Evolutionary conservation across 495 filamentous ascomycete genomes (phyloP).

Genomic region (Neurospora discreta): DNA sequence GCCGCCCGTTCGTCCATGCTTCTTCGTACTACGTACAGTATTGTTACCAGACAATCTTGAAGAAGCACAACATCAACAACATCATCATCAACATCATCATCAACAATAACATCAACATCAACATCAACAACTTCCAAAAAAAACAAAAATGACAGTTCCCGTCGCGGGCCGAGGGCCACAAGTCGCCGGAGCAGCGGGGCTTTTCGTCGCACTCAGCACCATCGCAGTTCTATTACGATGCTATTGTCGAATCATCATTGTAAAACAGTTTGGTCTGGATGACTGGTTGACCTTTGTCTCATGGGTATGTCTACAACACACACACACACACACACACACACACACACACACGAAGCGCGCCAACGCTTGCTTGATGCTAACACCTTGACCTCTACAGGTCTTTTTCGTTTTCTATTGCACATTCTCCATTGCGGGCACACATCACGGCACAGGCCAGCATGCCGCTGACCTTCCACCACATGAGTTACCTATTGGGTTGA

Average conservation of each 20-base stretch:
- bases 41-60: too few species aligned
- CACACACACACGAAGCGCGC: too few species aligned
- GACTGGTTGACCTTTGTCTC: not conserved
- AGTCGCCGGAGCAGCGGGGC: not conserved
- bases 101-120: too few species aligned
- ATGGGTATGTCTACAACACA: not conserved
- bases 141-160: not conserved
- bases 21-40: too few species aligned
- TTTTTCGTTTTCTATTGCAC: not conserved
- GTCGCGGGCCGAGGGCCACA: not conserved
- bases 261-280: not conserved
- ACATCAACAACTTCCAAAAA: too few species aligned
- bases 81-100: too few species aligned
- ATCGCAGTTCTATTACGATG: not conserved
- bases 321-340: too few species aligned
- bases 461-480: not conserved
- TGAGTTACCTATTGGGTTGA: not conserved
- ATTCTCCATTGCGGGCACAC: not conserved
- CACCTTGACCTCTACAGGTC: not conserved
- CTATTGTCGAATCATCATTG: not conserved
- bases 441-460: not conserved
- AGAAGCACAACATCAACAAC: too few species aligned
- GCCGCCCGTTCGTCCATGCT: too few species aligned
- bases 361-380: not conserved
- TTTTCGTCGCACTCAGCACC: not conserved